Base-by-base conservation (phyloP, 176 grass and related monocot genomes). In the Sorghum bicolor region DNA sequence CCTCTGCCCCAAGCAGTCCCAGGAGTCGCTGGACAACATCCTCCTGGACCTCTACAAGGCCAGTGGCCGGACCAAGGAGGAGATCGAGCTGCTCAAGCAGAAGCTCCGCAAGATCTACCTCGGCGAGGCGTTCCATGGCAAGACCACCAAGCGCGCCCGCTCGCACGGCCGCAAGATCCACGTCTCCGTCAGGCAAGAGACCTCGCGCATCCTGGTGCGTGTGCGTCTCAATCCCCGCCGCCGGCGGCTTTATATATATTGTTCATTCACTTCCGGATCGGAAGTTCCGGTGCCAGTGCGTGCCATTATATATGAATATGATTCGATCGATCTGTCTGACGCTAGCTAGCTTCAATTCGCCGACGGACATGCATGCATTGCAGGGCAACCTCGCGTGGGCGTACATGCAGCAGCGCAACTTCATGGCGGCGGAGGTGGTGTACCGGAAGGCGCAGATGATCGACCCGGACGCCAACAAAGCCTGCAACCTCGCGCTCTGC, bases 341-440 rank as follows among this genome's bases (percentile, higher is more conserved):
- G 45, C 15, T 4, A 48, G 43, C 13, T 45, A 15, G 67, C 67
- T 70, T 41, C n/a, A n/a, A n/a, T n/a, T n/a, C 33, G 67, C 68
- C 39, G 50, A 5, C 47, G 16, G 22, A 1, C 52, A 76, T 77
- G 32, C 50, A 58, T 60, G 11, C 81, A 95, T 37, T 60, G 11
- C 81, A 95, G 93, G 91, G 94, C 2, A 97, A 97, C 77, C 83
- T 97, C 0, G 94, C 89, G 5, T 97, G 94, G 94, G 94, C 94
- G 58, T 97, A 97, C 88, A 92, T 97, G 92, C 92, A 97, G 86
- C 79, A 90, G 86, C 12, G 82, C 14, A 92, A 93, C 77, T 94
- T 90, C 83, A 86, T 92, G 83, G 94, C 94, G 33, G 87, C 94
- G 1, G 94, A 97, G 87, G 92, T 84, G 41, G 92, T 97, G 69